Evolutionary conservation across 257 asterid genomes (phyloP).

Genomic region (Solanum chmielewskii): DNA sequence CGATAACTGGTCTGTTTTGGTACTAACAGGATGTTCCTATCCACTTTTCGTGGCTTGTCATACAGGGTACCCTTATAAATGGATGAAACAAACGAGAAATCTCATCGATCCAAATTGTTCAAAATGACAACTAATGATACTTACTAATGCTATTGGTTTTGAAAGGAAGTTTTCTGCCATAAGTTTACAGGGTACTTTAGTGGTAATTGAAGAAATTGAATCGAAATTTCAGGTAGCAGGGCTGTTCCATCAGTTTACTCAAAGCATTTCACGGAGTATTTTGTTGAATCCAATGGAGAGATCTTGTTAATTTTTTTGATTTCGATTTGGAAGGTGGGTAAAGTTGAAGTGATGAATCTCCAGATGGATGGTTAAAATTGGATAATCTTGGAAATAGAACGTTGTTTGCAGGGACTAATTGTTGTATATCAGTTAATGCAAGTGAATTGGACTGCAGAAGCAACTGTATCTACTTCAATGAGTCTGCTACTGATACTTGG

Average conservation of each 20-base stretch:
- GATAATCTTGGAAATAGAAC: slow-evolving; percentile 14
- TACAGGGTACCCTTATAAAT: no score
- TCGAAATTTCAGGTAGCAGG: no score
- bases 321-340: slow-evolving; percentile 2
- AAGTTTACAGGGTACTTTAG: background rate
- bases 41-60: background rate
- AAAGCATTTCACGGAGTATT: background rate
- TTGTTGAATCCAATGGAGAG: slow-evolving; percentile 20
- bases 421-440: background rate
- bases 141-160: background rate
- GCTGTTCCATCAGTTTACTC: background rate
- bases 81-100: background rate
- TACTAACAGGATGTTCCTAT: no score
- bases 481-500: background rate
- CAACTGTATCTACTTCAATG: background rate
- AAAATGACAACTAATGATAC: background rate
- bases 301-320: background rate
- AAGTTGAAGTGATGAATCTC: slow-evolving; percentile 21
- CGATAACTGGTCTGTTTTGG: no score
- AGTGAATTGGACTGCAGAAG: background rate
- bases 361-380: slow-evolving; percentile 1
- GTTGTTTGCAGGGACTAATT: slow-evolving; percentile 8
- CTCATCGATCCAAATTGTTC: background rate
- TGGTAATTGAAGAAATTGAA: background rate
- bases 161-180: background rate